Evolutionary conservation across 805 yeast genomes (phyloP).

Genomic region (Huiozyma naganishii): DNA sequence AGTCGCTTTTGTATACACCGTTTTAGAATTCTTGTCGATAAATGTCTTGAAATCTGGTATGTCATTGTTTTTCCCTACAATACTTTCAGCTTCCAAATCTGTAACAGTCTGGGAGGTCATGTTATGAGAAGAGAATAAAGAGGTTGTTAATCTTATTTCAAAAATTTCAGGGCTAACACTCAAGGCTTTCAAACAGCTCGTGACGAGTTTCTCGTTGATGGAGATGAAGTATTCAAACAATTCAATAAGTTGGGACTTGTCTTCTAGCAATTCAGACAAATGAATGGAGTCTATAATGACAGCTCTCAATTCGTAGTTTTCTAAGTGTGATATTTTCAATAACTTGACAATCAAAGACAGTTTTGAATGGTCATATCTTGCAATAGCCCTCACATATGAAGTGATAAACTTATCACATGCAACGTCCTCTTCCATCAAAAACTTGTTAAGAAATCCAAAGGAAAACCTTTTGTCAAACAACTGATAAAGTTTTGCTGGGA

Average conservation of each 20-base stretch:
- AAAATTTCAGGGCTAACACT: conserved; percentile 34
- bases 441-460: conserved; percentile 10
- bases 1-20: conserved; percentile 23
- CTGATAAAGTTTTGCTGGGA: conserved; percentile 31
- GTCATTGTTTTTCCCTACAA: conserved; percentile 13
- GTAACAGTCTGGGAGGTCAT: conserved; percentile 26
- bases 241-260: conserved; percentile 30
- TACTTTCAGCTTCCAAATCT: conserved; percentile 18
- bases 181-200: conserved; percentile 29
- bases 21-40: conserved; percentile 20
- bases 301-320: conserved; percentile 29
- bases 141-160: conserved; percentile 60
- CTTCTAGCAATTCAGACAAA: conserved; percentile 29
- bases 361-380: conserved; percentile 33
- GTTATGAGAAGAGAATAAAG: conserved; percentile 31
- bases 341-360: conserved; percentile 29
- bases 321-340: conserved; percentile 26
- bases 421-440: conserved; percentile 18
- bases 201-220: conserved; percentile 30
- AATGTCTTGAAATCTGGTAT: conserved; percentile 24
- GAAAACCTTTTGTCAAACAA: conserved; percentile 20
- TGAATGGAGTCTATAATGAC: conserved; percentile 31
- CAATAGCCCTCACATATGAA: conserved; percentile 33
- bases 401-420: conserved; percentile 33
- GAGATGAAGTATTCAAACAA: conserved; percentile 32